A percentile compares a stretch with the other conserved stretches of the same genome.
These are phyloP conservation scores for Chlorociboria aeruginascens DNA, from an alignment of 495 filamentous ascomycete genomes.

Conservation along the genomic window DNA sequence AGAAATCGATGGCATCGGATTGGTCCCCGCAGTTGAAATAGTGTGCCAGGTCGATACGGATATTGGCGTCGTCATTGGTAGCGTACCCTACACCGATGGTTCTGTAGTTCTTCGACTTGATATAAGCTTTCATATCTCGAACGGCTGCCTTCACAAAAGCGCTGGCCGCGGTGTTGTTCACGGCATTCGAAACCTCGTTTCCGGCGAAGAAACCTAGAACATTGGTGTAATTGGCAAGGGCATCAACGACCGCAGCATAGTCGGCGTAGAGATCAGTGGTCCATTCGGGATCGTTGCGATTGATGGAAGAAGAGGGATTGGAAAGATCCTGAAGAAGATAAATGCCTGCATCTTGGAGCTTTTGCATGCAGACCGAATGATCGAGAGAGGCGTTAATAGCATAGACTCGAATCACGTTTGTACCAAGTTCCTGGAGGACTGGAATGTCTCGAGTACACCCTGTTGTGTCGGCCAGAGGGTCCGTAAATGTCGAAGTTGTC, in stretches of 20 bases:
- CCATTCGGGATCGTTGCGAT: constrained; percentile 68
- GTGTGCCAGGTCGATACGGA: constrained; percentile 65
- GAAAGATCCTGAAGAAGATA: constrained; percentile 88
- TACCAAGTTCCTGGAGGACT: constrained; percentile 59
- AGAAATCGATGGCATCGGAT: constrained; percentile 71
- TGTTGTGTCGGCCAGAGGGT: constrained; percentile 59
- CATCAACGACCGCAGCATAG: constrained; percentile 78
- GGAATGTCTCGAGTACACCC: constrained; percentile 75
- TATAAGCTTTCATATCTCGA: constrained; percentile 88
- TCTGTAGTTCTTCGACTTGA: constrained; percentile 64
- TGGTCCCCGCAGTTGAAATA: constrained; percentile 83
- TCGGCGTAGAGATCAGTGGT: constrained; percentile 58
- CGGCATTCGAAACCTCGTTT: constrained; percentile 86
- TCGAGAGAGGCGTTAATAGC: constrained; percentile 70
- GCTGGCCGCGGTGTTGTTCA: constrained; percentile 70
- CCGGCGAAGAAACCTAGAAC: constrained; percentile 92
- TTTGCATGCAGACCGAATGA: constrained; percentile 75
- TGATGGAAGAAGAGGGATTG: constrained; percentile 69
- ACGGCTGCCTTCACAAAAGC: constrained; percentile 95
- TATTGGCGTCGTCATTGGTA: constrained; percentile 76
- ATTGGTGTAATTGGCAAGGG: constrained; percentile 68
- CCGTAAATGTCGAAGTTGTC: constrained; percentile 32
- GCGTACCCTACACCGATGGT: constrained; percentile 88
- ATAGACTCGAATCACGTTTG: constrained; percentile 91
- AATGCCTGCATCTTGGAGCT: constrained; percentile 77